A percentile compares a stretch with the other conserved stretches of the same genome.
These are phyloP conservation scores for Collybia sordida DNA, from an alignment of 768 basidiomycete species.

Conservation along the genomic window DNA sequence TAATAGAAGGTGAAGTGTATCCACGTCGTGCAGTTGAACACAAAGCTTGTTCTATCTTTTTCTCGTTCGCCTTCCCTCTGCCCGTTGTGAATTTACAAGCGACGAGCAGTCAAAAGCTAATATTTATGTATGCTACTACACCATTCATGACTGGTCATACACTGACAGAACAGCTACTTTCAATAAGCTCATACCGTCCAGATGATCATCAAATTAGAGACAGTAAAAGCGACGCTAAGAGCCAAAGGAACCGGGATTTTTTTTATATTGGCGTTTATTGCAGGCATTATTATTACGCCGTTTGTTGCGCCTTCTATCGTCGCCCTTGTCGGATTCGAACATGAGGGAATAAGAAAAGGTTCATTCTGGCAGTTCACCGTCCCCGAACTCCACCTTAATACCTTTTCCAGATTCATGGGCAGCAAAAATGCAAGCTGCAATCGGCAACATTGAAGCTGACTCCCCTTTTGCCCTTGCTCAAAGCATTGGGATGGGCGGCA, in stretches of 20 bases:
- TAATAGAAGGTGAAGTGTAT: too few species aligned
- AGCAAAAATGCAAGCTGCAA: not conserved
- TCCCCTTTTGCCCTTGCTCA: conserved; percentile 14
- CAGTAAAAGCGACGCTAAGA: too few species aligned
- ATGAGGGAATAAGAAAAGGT: not conserved
- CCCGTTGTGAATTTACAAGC: too few species aligned
- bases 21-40: too few species aligned
- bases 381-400: not conserved
- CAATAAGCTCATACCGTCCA: too few species aligned
- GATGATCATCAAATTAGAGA: too few species aligned
- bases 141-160: too few species aligned
- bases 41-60: too few species aligned
- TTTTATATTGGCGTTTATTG: not conserved
- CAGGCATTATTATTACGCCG: not conserved
- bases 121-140: too few species aligned
- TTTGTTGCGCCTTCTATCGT: not conserved
- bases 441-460: not conserved
- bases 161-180: too few species aligned
- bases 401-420: not conserved
- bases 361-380: not conserved
- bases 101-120: too few species aligned
- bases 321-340: not conserved
- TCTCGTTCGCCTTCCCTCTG: too few species aligned
- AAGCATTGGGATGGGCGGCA: conserved; percentile 14
- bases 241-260: not conserved